phyloP scores from a whole-genome alignment of 306 rosid genomes.

The Vachellia collinsii region DNA sequence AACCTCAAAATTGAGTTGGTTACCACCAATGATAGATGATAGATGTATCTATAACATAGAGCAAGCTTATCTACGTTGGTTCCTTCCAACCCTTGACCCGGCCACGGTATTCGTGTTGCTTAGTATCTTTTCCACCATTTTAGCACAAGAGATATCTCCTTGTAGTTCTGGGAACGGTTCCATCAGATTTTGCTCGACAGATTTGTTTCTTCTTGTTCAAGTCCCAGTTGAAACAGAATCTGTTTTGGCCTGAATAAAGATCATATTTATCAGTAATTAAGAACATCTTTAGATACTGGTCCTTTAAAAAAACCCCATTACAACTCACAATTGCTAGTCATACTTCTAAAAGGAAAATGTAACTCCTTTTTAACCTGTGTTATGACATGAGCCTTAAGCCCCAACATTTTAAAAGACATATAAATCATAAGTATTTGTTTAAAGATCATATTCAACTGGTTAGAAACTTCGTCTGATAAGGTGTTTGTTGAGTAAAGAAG shows the following conservation, averaged over 20 bases:
- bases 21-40: neutral
- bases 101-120: constrained; percentile 7
- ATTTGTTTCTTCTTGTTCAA: constrained; percentile 25
- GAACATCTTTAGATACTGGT: neutral
- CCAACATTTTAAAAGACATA: neutral
- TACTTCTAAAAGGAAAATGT: neutral
- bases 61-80: neutral
- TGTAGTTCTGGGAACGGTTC: constrained; percentile 10
- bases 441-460: neutral
- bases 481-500: constrained; percentile 10
- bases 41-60: neutral
- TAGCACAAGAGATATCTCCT: neutral
- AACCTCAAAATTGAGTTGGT: constrained; percentile 9
- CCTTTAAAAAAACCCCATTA: neutral
- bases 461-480: neutral
- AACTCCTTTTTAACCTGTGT: neutral
- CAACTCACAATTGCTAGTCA: neutral
- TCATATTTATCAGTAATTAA: neutral
- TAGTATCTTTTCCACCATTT: neutral
- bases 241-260: neutral
- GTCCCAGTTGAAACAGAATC: neutral
- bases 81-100: neutral
- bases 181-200: constrained; percentile 1
- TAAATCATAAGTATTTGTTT: neutral
- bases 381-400: neutral